Conservation (phyloP, 2,329 filamentous ascomycete species). For the Penicillium sp. region DNA sequence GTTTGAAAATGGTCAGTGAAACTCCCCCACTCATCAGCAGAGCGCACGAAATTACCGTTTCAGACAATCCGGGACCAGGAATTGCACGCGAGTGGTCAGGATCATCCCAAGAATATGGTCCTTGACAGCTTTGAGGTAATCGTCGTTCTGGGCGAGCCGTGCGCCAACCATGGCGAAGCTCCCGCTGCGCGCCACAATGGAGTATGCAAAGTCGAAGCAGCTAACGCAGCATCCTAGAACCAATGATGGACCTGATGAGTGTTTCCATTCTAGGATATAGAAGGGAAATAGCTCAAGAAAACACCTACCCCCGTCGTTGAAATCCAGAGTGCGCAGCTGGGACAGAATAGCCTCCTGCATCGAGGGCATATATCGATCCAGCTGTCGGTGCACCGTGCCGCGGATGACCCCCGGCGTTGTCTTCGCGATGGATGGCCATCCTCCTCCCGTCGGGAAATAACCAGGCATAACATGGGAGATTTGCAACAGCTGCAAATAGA, state of each 20-base stretch:
- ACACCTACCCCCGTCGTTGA: constrained; percentile 11
- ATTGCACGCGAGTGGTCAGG: constrained; percentile 22
- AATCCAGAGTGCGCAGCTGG: constrained; percentile 12
- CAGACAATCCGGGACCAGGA: constrained; percentile 19
- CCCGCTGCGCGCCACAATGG: constrained; percentile 22
- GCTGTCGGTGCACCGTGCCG: constrained; percentile 17
- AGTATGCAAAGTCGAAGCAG: constrained; percentile 24
- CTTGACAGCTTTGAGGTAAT: constrained; percentile 22
- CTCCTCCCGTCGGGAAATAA: constrained; percentile 17
- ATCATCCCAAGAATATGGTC: constrained; percentile 26
- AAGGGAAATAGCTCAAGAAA: background rate
- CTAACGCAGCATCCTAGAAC: constrained; percentile 13
- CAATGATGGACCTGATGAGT: background rate
- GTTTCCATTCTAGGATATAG: background rate
- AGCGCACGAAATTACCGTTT: constrained; percentile 13
- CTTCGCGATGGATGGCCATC: constrained; percentile 26
- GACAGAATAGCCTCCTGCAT: constrained; percentile 19
- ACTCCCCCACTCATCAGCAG: background rate
- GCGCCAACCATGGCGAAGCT: constrained; percentile 21
- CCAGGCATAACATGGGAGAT: constrained; percentile 41
- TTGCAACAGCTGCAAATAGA: constrained; percentile 15
- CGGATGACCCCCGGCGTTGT: constrained; percentile 23
- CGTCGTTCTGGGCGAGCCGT: constrained; percentile 19
- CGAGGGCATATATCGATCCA: constrained; percentile 19
- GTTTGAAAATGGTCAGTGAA: background rate